Base-by-base conservation (phyloP, 768 basidiomycete genomes). In the Naganishia friedmannii region DNA sequence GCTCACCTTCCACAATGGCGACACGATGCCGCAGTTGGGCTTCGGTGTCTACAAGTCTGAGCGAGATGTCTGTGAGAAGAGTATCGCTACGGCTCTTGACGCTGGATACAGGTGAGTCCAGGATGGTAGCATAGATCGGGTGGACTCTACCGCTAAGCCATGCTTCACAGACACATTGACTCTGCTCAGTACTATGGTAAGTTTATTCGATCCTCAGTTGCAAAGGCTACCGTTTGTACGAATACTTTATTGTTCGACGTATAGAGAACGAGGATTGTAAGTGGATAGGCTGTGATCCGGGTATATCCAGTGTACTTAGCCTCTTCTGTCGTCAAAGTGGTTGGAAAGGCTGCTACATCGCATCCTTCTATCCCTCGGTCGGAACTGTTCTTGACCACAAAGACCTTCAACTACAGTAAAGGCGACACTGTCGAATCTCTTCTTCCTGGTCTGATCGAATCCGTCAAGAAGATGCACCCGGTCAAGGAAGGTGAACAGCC, bases 11-110 rank as follows among this genome's bases (percentile, higher is more conserved):
- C 57, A 71, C 13, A 72, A 53, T 19, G 79, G 80, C 0, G 56
- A 55, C 26, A 45, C 73, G 69, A 76, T 82, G 34, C 81, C 81
- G 1, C 73, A 75, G 53, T 70, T 82, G 6, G 81, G 81, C 4
- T 81, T 81, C 56, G 81, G 81, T n/a, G 79, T 81, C 15, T 82
- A 79, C 71, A 76, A 74, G 45, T 75, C 73, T 12, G 73, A 74
- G 21, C 74, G 77, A 31, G 77, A 75, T 46, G 67, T 76, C 17
- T 70, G 73, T 23, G 65, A 72, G 6, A 55, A 69, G 31, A 73
- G 74, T 39, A 73, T 77, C 9, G 60, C 39, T 0, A 46, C 72
- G 12, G 78, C 77, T n/a, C 53, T 80, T 3, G 74, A 77, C 23
- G 77, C 73, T 3, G 77, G 78, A 10, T 80, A 80, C 70, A 67